These are phyloP conservation scores for Apophysomyces ossiformis DNA, from an alignment of 371 early-diverging fungal genomes.

Conservation along the genomic window DNA sequence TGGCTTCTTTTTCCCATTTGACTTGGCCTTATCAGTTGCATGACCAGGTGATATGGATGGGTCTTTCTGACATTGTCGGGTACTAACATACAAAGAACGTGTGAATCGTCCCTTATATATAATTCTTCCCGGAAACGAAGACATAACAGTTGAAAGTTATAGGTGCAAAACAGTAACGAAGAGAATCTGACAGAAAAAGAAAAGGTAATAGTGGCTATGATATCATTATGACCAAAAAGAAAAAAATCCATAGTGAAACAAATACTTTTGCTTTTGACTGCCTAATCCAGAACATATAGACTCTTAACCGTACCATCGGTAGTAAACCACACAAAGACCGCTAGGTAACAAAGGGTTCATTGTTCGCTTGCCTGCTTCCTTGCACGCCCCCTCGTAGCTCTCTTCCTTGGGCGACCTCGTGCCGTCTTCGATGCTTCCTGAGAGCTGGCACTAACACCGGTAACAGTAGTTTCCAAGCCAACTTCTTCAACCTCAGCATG, in stretches of 20 bases:
- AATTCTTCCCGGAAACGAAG: neutral
- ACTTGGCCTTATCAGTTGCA: neutral
- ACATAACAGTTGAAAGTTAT: neutral
- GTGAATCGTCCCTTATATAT: neutral
- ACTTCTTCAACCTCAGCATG: neutral
- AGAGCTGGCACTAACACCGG: neutral
- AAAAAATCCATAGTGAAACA: too few species aligned
- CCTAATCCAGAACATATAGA: too few species aligned
- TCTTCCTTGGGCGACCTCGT: conserved; percentile 4
- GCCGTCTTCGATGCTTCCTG: neutral
- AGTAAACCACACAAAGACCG: too few species aligned
- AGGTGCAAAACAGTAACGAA: too few species aligned
- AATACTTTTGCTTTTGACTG: too few species aligned
- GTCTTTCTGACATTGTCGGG: neutral
- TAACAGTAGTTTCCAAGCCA: neutral
- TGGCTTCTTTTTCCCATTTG: neutral
- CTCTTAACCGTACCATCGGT: too few species aligned
- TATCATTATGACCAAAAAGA: too few species aligned
- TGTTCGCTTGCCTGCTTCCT: too few species aligned
- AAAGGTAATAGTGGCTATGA: too few species aligned
- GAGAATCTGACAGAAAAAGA: too few species aligned
- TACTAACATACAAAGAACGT: neutral
- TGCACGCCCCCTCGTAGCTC: neutral
- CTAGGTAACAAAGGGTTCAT: too few species aligned
- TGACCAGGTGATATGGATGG: neutral